Evolutionary conservation across 495 filamentous ascomycete genomes (phyloP), one percentile per base, ranked within the genome.

Genomic region (Podospora pseudocomata): DNA sequence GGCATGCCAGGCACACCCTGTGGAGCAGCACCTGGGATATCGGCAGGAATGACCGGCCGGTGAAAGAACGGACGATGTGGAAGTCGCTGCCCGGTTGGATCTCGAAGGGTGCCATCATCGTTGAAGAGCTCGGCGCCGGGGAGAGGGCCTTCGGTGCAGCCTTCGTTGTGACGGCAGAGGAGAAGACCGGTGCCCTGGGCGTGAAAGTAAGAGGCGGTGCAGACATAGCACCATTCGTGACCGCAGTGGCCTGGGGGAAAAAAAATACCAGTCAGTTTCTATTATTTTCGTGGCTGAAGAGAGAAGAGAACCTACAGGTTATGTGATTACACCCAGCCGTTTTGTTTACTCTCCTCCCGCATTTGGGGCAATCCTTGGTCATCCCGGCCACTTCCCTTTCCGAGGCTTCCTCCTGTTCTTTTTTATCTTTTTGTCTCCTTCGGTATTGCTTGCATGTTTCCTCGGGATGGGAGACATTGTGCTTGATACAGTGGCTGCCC

Each of bases 381-480:
- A 71, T 76, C 56, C 78, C 75, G 58, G 74, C 75, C 34, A 80
- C 72, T 34, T 74, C 70, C n/a, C 75, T 69, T 70, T 81, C 80
- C 4, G 80, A 80, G 2, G 75, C 77, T 72, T 74, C 72, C 30
- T 77, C 73, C 62, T 80, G 79, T 55, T 67, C 78, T 67, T 68
- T 70, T 54, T 71, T 73, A 30, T 67, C 71, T 30, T 65, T 68
- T 13, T 73, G 78, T 23, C 74, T 69, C 11, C 60, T 57, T 23
- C 85, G 82, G 65, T 82, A 84, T 27, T 84, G 74, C 5, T 80
- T 79, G 72, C 85, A 86, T 0, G 81, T 82, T 67, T 80, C 73
- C 6, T 80, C 80, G 26, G 73, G 73, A 61, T 86, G 85, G 82
- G 78, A 77, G 3, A 82, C 70, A 26, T 78, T 74, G 69, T 86